Evolutionary conservation across 2,329 filamentous ascomycete species (phyloP).

Genomic region (Cylindrodendrum hubeiense): DNA sequence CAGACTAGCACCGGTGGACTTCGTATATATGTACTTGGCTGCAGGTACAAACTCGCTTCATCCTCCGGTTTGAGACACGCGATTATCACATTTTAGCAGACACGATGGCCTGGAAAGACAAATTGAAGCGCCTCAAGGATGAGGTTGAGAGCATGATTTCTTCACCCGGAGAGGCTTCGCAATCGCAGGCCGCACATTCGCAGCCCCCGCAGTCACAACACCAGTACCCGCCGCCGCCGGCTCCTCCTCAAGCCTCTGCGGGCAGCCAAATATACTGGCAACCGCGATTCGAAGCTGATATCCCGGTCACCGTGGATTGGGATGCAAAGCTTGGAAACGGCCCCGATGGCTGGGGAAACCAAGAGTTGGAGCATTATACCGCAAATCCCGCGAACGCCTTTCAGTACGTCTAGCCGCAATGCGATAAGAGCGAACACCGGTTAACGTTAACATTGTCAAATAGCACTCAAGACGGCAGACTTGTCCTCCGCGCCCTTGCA

Average conservation of each 20-base stretch:
- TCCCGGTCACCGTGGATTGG: conserved; percentile 64
- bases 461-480: conserved; percentile 60
- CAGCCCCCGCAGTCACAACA: conserved; percentile 39
- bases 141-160: conserved; percentile 52
- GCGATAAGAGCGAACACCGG: not conserved
- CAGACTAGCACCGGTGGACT: not conserved
- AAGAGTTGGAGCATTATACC: conserved; percentile 70
- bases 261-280: conserved; percentile 61
- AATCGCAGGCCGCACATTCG: conserved; percentile 22
- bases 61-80: not conserved
- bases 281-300: conserved; percentile 60
- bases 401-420: conserved; percentile 50
- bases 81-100: not conserved
- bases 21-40: not conserved
- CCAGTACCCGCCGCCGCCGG: conserved; percentile 35
- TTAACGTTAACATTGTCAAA: not conserved
- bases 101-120: conserved; percentile 53
- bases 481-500: conserved; percentile 66
- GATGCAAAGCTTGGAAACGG: conserved; percentile 66
- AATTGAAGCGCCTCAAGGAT: conserved; percentile 54
- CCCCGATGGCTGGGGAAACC: conserved; percentile 72
- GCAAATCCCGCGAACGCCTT: conserved; percentile 63
- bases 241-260: conserved; percentile 30
- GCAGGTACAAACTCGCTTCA: not conserved
- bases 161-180: conserved; percentile 37